Base-by-base conservation (phyloP, 2,329 filamentous ascomycete genomes). In the Aspergillus fijiensis region DNA sequence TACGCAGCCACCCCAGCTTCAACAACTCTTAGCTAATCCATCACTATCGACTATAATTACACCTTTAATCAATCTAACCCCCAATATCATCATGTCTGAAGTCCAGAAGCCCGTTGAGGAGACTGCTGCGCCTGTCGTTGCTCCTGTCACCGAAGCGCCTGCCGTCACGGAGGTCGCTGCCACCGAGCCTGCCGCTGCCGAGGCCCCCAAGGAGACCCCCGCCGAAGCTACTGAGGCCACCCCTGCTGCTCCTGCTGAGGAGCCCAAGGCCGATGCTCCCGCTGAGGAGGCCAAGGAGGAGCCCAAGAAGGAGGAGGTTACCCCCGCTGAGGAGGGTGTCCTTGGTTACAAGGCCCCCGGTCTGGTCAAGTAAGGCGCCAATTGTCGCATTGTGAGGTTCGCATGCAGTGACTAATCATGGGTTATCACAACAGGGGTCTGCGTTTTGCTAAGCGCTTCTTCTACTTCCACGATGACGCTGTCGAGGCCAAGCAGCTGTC, bases 311-410 rank as follows among this genome's bases (percentile, higher is more conserved):
- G 69, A 72, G 63, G 84, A 85, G 73, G 78, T 81, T 56, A 87
- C 88, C 80, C 89, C 90, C 63, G 84, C 94, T 63, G 89, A 90
- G 76, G 92, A 96, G 79, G 94, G 93, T 64, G 82, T 87, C 69
- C 86, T 98, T 57, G 90, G 90, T 77, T 91, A 96, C 89, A 96
- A 97, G 87, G 89, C 86, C 60, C 89, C 90, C 62, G 91, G 91
- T 75, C 84, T 93, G 76, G 89, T 94, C 81, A 97, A 96, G 93
- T 96, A 85, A 83, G 91, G 74, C 42, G 49, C 49, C 50, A 47
- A 19, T 45, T 53, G 19, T 31, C 47, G 54, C 49, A 48, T 21
- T 29, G 19, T 47, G 16, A 19, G 7, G 35, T 39, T 33, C 2
- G 4, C 16, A 25, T 23, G 33, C 19, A 45, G 49, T 42, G 16